A percentile compares a stretch with the other conserved stretches of the same genome.
Conservation (phyloP, 345 rosid genomes). For the Alliaria petiolata region DNA sequence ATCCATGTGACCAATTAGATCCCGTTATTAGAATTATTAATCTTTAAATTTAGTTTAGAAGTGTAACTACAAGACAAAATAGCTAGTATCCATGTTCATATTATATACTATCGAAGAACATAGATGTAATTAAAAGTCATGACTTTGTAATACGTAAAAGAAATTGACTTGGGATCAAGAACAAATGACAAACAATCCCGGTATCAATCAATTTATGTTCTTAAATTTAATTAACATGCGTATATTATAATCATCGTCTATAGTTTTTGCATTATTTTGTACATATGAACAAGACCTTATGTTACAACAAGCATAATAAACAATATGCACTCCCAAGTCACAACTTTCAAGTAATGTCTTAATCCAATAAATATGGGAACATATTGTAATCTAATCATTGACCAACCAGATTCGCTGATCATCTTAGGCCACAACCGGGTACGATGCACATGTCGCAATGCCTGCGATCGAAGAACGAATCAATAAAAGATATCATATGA, state of each 20-base stretch:
- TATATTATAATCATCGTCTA: background rate
- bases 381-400: background rate
- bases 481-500: background rate
- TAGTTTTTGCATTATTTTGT: background rate
- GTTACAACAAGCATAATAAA: slow-evolving; percentile 22
- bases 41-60: too few relatives aligned
- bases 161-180: background rate
- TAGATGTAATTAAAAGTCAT: background rate
- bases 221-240: background rate
- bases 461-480: slow-evolving; percentile 54
- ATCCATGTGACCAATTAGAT: background rate
- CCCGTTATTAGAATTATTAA: background rate
- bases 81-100: too few relatives aligned
- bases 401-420: slow-evolving; percentile 6
- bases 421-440: slow-evolving; percentile 63
- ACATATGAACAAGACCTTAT: slow-evolving; percentile 24
- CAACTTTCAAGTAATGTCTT: background rate
- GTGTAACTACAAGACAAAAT: too few relatives aligned
- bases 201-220: background rate
- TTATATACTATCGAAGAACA: background rate
- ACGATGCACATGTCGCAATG: slow-evolving; percentile 89
- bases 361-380: slow-evolving; percentile 9
- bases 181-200: background rate
- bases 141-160: too few relatives aligned
- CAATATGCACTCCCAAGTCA: slow-evolving; percentile 17